Conservation (phyloP, 2,329 filamentous ascomycete genomes). For the Diplodia mutila region DNA sequence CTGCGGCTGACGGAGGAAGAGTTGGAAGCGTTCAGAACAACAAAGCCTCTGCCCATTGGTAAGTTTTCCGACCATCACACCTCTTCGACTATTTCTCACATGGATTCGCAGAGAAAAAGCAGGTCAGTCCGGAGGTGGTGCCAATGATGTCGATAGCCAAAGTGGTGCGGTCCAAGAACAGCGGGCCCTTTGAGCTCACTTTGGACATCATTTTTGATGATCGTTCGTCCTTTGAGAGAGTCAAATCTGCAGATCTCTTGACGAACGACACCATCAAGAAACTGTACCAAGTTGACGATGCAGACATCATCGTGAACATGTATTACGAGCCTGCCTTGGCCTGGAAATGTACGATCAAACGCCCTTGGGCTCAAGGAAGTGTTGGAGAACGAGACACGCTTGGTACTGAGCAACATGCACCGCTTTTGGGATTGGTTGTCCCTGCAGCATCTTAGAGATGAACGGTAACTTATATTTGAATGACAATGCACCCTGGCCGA, state of each 20-base stretch:
- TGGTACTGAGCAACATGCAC: constrained; percentile 47
- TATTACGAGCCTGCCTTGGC: constrained; percentile 53
- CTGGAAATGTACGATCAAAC: constrained; percentile 52
- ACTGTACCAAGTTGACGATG: background rate
- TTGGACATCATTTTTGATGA: background rate
- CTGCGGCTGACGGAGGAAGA: background rate
- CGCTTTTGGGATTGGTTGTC: constrained; percentile 32
- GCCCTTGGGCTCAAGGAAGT: constrained; percentile 40
- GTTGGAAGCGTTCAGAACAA: too few relatives aligned
- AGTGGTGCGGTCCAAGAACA: background rate
- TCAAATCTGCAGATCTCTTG: background rate
- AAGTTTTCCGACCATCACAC: too few relatives aligned
- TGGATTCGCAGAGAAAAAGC: background rate
- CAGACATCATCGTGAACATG: constrained; percentile 34
- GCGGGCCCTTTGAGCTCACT: background rate
- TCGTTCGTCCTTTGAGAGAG: too few relatives aligned
- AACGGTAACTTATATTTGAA: too few relatives aligned
- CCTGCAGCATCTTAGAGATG: too few relatives aligned
- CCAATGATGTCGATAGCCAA: background rate
- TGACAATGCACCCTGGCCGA: too few relatives aligned
- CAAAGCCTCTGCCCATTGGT: too few relatives aligned
- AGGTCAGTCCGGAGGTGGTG: background rate
- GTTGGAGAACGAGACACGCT: constrained; percentile 44
- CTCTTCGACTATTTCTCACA: too few relatives aligned
- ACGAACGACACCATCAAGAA: background rate